Conservation (phyloP, 1,139 yeast genomes). For the Debaryomyces coudertii region DNA sequence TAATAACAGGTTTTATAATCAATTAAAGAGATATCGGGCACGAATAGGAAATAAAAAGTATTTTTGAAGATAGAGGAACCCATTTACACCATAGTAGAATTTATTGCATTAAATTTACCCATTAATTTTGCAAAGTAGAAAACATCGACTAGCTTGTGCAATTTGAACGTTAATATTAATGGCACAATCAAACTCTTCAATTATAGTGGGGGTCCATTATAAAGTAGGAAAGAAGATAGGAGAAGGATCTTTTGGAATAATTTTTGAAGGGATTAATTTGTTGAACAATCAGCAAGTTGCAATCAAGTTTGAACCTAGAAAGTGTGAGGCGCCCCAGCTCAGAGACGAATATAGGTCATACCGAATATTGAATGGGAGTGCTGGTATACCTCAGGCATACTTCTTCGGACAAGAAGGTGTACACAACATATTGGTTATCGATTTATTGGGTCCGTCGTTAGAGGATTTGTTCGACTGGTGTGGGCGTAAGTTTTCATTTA, state of each 20-base stretch:
- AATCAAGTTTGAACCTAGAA: conserved; percentile 76
- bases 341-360: conserved; percentile 79
- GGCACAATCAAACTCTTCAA: conserved; percentile 40
- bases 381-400: conserved; percentile 74
- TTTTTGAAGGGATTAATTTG: conserved; percentile 91
- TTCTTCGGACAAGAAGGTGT: conserved; percentile 82
- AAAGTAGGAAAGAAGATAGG: conserved; percentile 97
- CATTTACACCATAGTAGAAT: not conserved
- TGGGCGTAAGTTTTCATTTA: conserved; percentile 66
- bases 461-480: conserved; percentile 86
- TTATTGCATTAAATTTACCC: not conserved
- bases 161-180: conserved; percentile 12
- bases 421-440: conserved; percentile 74
- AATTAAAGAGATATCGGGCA: not conserved
- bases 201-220: conserved; percentile 72
- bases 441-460: conserved; percentile 72
- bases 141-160: not conserved
- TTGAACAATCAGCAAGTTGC: conserved; percentile 79
- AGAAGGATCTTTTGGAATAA: conserved; percentile 97
- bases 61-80: not conserved
- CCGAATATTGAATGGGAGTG: conserved; percentile 61
- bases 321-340: conserved; percentile 79
- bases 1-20: not conserved
- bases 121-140: conserved; percentile 2
- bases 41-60: not conserved